Evolutionary conservation across 1,284 basidiomycete species (phyloP), one percentile per base, ranked within the genome.

Genomic region (Papiliotrema fonsecae): DNA sequence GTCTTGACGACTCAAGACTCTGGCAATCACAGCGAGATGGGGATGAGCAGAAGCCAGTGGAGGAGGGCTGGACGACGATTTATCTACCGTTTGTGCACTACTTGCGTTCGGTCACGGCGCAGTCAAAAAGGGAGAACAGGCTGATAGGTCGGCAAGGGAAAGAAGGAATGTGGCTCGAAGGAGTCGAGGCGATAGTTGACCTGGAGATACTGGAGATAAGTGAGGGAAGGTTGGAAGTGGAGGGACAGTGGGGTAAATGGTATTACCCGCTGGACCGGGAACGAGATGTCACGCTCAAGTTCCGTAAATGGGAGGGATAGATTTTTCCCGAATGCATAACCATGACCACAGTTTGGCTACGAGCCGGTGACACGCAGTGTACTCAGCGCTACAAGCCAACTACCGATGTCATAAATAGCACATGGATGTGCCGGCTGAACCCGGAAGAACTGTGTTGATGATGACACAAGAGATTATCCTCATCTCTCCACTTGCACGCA

Each of bases 11-110:
- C 4, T 34, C 31, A 28, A 6, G 36, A 16, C 21, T 43, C 16
- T 52, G 50, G 50, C 28, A 30, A 28, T 32, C 32, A 9, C 40
- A 47, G 6, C 25, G 31, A 30, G 57, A 55, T 3, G 60, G 72
- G 13, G 73, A 71, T 25, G 70, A 81, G 2, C 77, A 82, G 10
- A 91, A 87, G 16, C n/a, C n/a, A n/a, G n/a, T n/a, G n/a, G 87
- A 91, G 76, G 48, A 51, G 40, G 50, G 52, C 9, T 55, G 50
- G 22, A 57, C 54, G 1, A 45, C 51, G 39, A 84, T 96, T 16
- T 96, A 81, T 65, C 67, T 94, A 1, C 91, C 91, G 0, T 77
- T 89, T 42, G 82, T 93, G 21, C 91, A 94, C 71, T 96, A 83
- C 62, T 38, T 59, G 34, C 34, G 34, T 14, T 14, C 4, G 39